A percentile compares a stretch with the other conserved stretches of the same genome.
These are phyloP conservation scores for Arthromyces matolae DNA, from an alignment of 768 basidiomycete species.

Conservation along the genomic window DNA sequence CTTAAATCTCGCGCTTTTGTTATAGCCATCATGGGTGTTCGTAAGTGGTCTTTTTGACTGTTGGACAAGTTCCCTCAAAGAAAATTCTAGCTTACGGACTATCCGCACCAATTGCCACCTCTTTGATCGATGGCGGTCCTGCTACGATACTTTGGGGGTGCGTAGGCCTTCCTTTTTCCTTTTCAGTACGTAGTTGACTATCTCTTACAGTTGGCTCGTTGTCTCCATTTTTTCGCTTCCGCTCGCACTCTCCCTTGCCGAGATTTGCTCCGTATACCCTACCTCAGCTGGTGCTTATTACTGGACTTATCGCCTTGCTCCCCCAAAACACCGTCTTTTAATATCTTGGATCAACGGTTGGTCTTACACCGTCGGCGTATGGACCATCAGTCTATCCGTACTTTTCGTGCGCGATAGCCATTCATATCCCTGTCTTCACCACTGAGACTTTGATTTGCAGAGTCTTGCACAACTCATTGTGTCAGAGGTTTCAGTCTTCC, in stretches of 20 bases:
- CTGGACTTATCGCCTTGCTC: slow-evolving; percentile 61
- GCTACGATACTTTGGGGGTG: slow-evolving; percentile 57
- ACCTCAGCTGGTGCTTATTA: slow-evolving; percentile 64
- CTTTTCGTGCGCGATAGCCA: slow-evolving; percentile 43
- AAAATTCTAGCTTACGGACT: slow-evolving; percentile 51
- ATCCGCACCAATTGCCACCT: slow-evolving; percentile 52
- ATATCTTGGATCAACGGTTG: slow-evolving; percentile 68
- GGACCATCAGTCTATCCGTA: slow-evolving; percentile 62
- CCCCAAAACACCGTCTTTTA: slow-evolving; percentile 47
- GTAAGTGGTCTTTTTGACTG: slow-evolving; percentile 31
- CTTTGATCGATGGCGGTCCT: slow-evolving; percentile 51
- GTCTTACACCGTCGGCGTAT: slow-evolving; percentile 65
- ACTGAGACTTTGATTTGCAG: slow-evolving; percentile 19
- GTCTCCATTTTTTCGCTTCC: slow-evolving; percentile 45
- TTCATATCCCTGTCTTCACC: not conserved
- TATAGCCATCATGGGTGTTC: slow-evolving; percentile 59
- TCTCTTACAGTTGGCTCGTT: slow-evolving; percentile 43
- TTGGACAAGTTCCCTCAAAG: too few relatives aligned
- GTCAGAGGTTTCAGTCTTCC: slow-evolving; percentile 54
- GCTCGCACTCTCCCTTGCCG: slow-evolving; percentile 52
- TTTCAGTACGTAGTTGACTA: not conserved
- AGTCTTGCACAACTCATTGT: slow-evolving; percentile 59
- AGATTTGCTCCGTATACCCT: slow-evolving; percentile 59
- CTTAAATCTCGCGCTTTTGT: not conserved
- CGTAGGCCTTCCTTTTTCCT: not conserved